Evolutionary conservation across 2,329 filamentous ascomycete genomes (phyloP).

Genomic region (Verticillium albo-atrum): DNA sequence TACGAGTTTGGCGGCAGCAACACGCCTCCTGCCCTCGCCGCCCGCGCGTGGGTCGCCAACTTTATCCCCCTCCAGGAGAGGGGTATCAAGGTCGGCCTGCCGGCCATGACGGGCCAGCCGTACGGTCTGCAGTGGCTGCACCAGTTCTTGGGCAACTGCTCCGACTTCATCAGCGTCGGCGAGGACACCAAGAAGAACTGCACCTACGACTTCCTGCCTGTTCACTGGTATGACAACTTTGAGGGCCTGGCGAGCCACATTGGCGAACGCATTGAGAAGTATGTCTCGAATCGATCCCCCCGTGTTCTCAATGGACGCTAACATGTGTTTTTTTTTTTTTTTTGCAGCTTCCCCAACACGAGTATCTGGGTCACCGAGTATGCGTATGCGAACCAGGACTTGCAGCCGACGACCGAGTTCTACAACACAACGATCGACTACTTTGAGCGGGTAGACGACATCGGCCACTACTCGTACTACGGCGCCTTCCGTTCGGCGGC

Average conservation of each 20-base stretch:
- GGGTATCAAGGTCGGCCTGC: slow-evolving; percentile 65
- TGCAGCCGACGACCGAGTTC: slow-evolving; percentile 56
- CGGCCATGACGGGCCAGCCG: slow-evolving; percentile 61
- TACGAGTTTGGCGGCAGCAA: slow-evolving; percentile 55
- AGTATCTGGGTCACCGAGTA: slow-evolving; percentile 79
- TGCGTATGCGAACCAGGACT: slow-evolving; percentile 53
- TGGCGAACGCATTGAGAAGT: slow-evolving; percentile 50
- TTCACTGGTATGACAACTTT: slow-evolving; percentile 69
- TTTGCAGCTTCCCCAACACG: slow-evolving; percentile 51
- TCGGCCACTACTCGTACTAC: slow-evolving; percentile 71
- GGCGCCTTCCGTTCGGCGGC: slow-evolving; percentile 66
- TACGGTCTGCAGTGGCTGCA: slow-evolving; percentile 62
- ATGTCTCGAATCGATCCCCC: slow-evolving; percentile 11
- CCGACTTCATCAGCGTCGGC: slow-evolving; percentile 46
- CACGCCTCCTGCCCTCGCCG: slow-evolving; percentile 56
- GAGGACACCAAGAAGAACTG: slow-evolving; percentile 40
- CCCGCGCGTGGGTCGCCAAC: slow-evolving; percentile 64
- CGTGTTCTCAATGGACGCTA: slow-evolving; percentile 10
- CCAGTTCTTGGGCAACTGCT: slow-evolving; percentile 44
- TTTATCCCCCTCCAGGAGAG: slow-evolving; percentile 63
- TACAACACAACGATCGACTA: slow-evolving; percentile 64
- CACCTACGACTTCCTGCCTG: slow-evolving; percentile 57
- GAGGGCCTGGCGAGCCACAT: slow-evolving; percentile 63
- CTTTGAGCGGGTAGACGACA: slow-evolving; percentile 58
- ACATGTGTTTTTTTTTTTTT: too few relatives aligned